Conservation (phyloP, 2,329 filamentous ascomycete genomes). For the Ophiostoma tasmaniense region DNA sequence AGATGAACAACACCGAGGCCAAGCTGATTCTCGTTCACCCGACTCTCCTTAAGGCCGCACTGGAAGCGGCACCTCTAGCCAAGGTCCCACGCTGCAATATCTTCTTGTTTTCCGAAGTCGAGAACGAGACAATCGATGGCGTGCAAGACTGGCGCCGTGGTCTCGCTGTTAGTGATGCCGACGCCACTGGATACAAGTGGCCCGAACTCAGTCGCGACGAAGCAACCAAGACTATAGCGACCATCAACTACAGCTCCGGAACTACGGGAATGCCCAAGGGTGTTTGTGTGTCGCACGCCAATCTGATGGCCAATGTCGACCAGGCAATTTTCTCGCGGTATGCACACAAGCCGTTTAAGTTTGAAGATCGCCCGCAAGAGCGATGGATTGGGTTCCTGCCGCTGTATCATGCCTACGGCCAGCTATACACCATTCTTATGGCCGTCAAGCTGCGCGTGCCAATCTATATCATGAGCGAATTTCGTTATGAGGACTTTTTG, state of each 20-base stretch:
- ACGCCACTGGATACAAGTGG: not conserved
- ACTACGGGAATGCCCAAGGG: constrained; percentile 23
- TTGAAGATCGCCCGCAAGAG: constrained; percentile 16
- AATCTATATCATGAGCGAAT: constrained; percentile 19
- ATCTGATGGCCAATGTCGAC: constrained; percentile 20
- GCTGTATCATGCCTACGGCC: constrained; percentile 22
- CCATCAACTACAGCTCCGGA: constrained; percentile 20
- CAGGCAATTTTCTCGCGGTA: constrained; percentile 18
- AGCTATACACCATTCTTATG: constrained; percentile 20
- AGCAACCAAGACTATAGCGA: constrained; percentile 27
- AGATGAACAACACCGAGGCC: constrained; percentile 18
- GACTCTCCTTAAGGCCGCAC: constrained; percentile 31
- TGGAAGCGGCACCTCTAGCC: constrained; percentile 32
- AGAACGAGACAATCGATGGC: not conserved
- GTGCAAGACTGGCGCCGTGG: not conserved
- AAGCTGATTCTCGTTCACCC: constrained; percentile 16
- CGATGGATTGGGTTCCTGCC: constrained; percentile 22
- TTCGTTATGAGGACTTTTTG: constrained; percentile 17
- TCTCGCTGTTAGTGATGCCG: not conserved
- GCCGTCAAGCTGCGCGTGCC: constrained; percentile 19
- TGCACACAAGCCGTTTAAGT: constrained; percentile 16
- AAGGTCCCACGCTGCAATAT: constrained; percentile 22
- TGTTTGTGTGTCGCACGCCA: constrained; percentile 22
- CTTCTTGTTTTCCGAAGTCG: not conserved
- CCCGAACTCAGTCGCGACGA: constrained; percentile 23